phyloP scores from a whole-genome alignment of 495 filamentous ascomycete species.

The Rhypophila decipiens region DNA sequence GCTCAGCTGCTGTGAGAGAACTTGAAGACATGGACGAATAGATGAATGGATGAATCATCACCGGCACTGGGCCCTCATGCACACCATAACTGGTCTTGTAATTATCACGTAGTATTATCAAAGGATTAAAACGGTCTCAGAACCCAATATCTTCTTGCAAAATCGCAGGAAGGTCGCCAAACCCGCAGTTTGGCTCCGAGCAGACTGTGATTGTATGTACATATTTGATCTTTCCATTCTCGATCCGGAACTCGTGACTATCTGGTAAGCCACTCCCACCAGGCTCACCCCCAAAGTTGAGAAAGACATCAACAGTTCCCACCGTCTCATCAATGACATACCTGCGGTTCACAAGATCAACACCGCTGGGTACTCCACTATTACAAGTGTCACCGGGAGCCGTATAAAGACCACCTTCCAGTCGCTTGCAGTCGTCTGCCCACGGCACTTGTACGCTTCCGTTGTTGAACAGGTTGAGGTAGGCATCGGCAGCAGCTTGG shows the following conservation, averaged over 20 bases:
- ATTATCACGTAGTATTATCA: too few relatives aligned
- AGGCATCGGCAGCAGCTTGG: constrained; percentile 40
- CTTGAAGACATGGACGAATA: not conserved
- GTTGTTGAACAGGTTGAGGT: constrained; percentile 36
- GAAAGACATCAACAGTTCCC: constrained; percentile 38
- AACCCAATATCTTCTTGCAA: constrained; percentile 1
- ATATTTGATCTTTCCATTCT: constrained; percentile 39
- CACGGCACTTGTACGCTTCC: constrained; percentile 36
- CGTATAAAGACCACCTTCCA: constrained; percentile 40
- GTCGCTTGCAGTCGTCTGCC: constrained; percentile 34
- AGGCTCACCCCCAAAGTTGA: too few relatives aligned
- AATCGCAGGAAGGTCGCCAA: constrained; percentile 8
- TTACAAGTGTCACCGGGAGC: constrained; percentile 28
- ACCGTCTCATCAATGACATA: constrained; percentile 43
- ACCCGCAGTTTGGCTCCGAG: constrained; percentile 24
- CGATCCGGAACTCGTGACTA: constrained; percentile 43
- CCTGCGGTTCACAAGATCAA: constrained; percentile 30
- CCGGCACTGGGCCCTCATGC: too few relatives aligned
- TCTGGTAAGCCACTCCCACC: constrained; percentile 33
- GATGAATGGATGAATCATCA: not conserved
- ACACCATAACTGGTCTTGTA: too few relatives aligned
- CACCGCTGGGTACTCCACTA: constrained; percentile 30
- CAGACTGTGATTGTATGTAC: constrained; percentile 39
- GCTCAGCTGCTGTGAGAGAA: too few relatives aligned
- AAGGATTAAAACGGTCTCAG: too few relatives aligned